Evolutionary conservation across 495 filamentous ascomycete genomes (phyloP).

Genomic region (Penicillium cataractarum): DNA sequence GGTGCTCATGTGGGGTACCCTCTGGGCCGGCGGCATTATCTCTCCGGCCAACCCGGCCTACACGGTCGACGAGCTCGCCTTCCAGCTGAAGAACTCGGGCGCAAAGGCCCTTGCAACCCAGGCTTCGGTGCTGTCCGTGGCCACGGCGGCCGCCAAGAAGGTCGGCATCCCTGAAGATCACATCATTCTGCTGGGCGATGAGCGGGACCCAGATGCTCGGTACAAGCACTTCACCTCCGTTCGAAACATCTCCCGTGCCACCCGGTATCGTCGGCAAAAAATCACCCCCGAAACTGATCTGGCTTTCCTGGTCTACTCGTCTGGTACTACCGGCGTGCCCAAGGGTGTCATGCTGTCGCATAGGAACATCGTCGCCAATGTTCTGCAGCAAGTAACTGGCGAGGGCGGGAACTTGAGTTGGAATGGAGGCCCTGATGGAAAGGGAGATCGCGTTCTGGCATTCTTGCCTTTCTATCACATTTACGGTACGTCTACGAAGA

Average conservation of each 20-base stretch:
- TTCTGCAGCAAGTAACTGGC: slow-evolving; percentile 55
- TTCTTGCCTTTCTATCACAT: slow-evolving; percentile 96
- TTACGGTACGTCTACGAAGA: slow-evolving; percentile 58
- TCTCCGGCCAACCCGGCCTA: slow-evolving; percentile 89
- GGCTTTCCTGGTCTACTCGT: slow-evolving; percentile 78
- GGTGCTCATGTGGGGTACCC: slow-evolving; percentile 71
- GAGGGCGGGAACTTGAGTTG: slow-evolving; percentile 64
- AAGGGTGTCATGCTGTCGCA: slow-evolving; percentile 95
- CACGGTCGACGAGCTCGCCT: slow-evolving; percentile 82
- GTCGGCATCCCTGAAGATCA: slow-evolving; percentile 65
- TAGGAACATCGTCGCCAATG: slow-evolving; percentile 77
- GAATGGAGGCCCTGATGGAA: slow-evolving; percentile 61
- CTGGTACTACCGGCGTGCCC: slow-evolving; percentile 88
- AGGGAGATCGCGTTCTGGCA: slow-evolving; percentile 73
- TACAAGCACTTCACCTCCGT: slow-evolving; percentile 81
- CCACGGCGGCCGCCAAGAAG: slow-evolving; percentile 64
- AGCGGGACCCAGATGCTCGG: slow-evolving; percentile 58
- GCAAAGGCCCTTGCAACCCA: slow-evolving; percentile 82
- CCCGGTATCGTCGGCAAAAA: slow-evolving; percentile 50
- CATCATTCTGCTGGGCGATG: slow-evolving; percentile 80
- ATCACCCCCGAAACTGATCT: slow-evolving; percentile 51
- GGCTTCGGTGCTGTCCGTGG: slow-evolving; percentile 60
- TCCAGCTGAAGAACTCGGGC: slow-evolving; percentile 80
- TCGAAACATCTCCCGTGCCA: slow-evolving; percentile 57
- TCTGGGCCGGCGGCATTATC: slow-evolving; percentile 82